Evolutionary conservation across 169 alveolate species (phyloP).

Genomic region (Eimeria sp.): DNA sequence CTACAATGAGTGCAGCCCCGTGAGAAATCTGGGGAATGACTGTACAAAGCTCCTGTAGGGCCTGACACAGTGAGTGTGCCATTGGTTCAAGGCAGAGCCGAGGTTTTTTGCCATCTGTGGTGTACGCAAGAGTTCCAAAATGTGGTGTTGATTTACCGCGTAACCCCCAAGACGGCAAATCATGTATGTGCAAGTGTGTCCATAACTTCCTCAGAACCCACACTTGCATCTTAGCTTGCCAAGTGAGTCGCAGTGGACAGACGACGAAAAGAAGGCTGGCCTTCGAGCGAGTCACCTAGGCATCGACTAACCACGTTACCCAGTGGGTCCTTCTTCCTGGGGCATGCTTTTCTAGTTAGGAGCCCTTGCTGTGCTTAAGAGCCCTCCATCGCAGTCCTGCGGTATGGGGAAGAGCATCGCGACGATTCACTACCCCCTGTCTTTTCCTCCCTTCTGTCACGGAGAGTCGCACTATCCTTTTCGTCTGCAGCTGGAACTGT

Average conservation of each 20-base stretch:
- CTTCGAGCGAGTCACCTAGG: background rate
- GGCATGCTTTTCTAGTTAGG: background rate
- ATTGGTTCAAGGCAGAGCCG: background rate
- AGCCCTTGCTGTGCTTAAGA: conserved; percentile 25
- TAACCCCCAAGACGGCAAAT: background rate
- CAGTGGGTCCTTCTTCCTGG: background rate
- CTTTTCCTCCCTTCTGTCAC: background rate
- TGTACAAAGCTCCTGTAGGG: background rate
- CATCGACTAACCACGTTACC: background rate
- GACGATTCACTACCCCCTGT: background rate
- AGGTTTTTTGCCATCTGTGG: background rate
- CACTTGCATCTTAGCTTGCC: background rate
- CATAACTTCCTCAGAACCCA: background rate
- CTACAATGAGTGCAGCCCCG: background rate
- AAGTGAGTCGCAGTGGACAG: background rate
- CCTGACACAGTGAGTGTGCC: background rate
- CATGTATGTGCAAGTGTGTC: background rate
- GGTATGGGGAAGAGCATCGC: background rate
- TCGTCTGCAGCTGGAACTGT: conserved; percentile 1
- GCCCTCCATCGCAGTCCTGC: background rate
- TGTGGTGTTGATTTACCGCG: background rate
- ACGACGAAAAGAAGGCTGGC: background rate
- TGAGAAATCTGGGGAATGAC: background rate
- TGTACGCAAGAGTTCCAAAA: background rate
- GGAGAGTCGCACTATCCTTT: background rate